Evolutionary conservation across 257 asterid genomes (phyloP), one percentile per base, ranked within the genome.

Genomic region (Solanum lycopersicoides): DNA sequence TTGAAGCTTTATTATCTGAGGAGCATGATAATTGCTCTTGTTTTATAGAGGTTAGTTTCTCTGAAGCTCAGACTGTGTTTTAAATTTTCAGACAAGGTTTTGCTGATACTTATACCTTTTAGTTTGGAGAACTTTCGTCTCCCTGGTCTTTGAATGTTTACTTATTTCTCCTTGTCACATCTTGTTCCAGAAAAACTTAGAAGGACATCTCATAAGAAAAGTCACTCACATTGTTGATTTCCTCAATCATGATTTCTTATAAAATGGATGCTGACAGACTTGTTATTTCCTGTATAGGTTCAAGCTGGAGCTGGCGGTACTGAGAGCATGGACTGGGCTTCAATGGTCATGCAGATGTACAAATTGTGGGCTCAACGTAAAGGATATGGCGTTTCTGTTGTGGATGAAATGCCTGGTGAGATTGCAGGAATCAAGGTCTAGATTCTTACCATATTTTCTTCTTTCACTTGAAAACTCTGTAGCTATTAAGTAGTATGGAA

Each of bases 231-330:
- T 47, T 30, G 44, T 16, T 80, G 68, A 50, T 50, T 1, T 30
- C 44, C 9, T 3, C 69, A 30, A 30, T 80, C 68, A 18, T 72
- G 32, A 41, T 72, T 34, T 72, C 23, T 18, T 35, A 9, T 47
- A 21, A 32, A 86, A 50, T 13, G 16, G 72, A 47, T 42, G 16
- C 45, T 86, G 23, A 86, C 71, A 23, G 11, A 8, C 35, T 6
- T 84, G 88, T 50, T 59, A 66, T 89, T 80, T 45, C 35, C 71
- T 60, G 30, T 82, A 74, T 82, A 97, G 99, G 99, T 95, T 88
- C 99, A 97, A 93, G 98, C 98, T 89, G 98, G 99, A 89, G 99
- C 99, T 86, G 99, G 99, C 85, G 99, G 99, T 84, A 97, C 99
- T 45, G 99, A 97, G 95, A 96, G 99, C 93, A 94, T 93, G 97